Evolutionary conservation across 2,329 filamentous ascomycete species (phyloP).

Genomic region (Epichloe gansuensis): DNA sequence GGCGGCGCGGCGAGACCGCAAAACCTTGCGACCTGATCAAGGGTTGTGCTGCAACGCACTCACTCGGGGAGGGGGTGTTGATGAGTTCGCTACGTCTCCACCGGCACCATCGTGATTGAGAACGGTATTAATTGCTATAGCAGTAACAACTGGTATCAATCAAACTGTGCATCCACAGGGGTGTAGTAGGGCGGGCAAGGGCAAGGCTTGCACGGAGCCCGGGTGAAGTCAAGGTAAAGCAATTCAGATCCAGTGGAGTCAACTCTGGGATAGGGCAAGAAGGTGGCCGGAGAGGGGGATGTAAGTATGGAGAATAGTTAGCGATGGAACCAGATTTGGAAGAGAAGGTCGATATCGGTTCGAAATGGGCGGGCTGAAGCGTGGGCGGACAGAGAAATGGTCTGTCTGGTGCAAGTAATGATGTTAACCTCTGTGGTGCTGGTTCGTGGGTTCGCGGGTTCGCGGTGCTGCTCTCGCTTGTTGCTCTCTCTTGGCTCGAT

Average conservation of each 20-base stretch:
- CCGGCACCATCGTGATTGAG: slow-evolving; percentile 21
- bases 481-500: not conserved
- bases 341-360: slow-evolving; percentile 2
- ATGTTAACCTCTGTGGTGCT: not conserved
- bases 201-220: not conserved
- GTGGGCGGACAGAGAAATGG: not conserved
- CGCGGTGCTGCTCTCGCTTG: not conserved
- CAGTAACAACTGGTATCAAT: slow-evolving; percentile 4
- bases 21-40: slow-evolving; percentile 7
- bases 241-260: slow-evolving; percentile 7
- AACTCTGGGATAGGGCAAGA: slow-evolving; percentile 6
- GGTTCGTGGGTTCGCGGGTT: not conserved
- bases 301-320: slow-evolving; percentile 13
- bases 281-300: slow-evolving; percentile 9
- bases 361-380: not conserved
- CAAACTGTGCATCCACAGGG: slow-evolving; percentile 7
- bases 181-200: slow-evolving; percentile 1
- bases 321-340: slow-evolving; percentile 4
- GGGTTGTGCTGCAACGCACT: slow-evolving; percentile 10
- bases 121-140: slow-evolving; percentile 3
- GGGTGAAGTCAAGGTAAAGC: slow-evolving; percentile 7
- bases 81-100: slow-evolving; percentile 23
- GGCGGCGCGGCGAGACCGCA: slow-evolving; percentile 11
- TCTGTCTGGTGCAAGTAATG: not conserved
- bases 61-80: slow-evolving; percentile 17